Evolutionary conservation across 345 rosid genomes (phyloP).

Genomic region (Excoecaria cochinchinensis): DNA sequence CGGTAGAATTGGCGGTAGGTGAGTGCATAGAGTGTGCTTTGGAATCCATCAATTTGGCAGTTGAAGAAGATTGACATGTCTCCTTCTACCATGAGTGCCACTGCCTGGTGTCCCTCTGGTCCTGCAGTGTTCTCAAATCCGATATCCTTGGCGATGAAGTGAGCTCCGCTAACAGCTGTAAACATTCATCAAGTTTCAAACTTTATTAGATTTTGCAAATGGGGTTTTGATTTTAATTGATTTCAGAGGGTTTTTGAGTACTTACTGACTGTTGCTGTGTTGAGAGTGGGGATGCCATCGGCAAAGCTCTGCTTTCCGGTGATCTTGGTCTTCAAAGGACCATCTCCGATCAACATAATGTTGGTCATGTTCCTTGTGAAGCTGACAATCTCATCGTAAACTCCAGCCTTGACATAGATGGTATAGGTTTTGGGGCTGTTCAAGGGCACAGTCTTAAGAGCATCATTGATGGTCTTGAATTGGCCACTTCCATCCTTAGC

Average conservation of each 20-base stretch:
- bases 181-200: neutral
- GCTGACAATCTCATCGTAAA: constrained; percentile 53
- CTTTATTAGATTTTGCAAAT: neutral
- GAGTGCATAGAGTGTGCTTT: constrained; percentile 27
- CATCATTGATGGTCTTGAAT: constrained; percentile 51
- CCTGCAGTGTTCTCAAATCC: constrained; percentile 35
- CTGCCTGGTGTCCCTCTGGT: constrained; percentile 24
- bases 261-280: constrained; percentile 61
- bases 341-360: constrained; percentile 72
- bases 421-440: constrained; percentile 39
- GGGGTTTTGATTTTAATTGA: neutral
- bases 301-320: constrained; percentile 46
- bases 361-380: constrained; percentile 34
- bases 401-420: constrained; percentile 66
- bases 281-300: constrained; percentile 46
- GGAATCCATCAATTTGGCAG: constrained; percentile 29
- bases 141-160: constrained; percentile 34
- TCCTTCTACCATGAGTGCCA: constrained; percentile 14
- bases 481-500: constrained; percentile 77
- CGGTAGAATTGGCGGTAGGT: constrained; percentile 35
- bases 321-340: constrained; percentile 56
- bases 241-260: neutral
- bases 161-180: constrained; percentile 14
- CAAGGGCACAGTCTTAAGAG: constrained; percentile 45
- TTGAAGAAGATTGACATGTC: constrained; percentile 24